Percentiles rank a stretch among this genome's conserved stretches.
Conservation (phyloP, 768 basidiomycete genomes). For the Pulveroboletus sp. region DNA sequence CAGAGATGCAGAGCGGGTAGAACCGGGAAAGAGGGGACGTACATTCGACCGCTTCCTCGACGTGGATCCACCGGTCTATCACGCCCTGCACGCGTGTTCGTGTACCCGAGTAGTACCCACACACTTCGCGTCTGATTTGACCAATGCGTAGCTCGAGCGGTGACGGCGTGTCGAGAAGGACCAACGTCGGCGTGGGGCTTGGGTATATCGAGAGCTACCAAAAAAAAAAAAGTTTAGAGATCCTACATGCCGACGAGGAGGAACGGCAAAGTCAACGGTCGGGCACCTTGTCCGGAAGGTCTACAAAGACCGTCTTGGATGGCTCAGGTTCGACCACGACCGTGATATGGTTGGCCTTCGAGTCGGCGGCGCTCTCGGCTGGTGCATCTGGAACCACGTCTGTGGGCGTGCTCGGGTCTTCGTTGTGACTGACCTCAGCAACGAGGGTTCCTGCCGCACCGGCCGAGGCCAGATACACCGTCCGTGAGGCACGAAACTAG, state of each 20-base stretch:
- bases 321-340: constrained; percentile 9
- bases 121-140: constrained; percentile 54
- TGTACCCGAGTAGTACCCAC: constrained; percentile 52
- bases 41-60: constrained; percentile 87
- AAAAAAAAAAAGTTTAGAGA: background rate
- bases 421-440: constrained; percentile 8
- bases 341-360: background rate
- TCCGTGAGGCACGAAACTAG: constrained; percentile 26
- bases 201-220: constrained; percentile 85
- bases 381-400: constrained; percentile 1
- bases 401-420: constrained; percentile 1
- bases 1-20: constrained; percentile 24
- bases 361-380: background rate
- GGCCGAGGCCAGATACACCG: constrained; percentile 16
- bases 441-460: constrained; percentile 15
- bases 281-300: constrained; percentile 26
- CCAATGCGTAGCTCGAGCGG: constrained; percentile 77
- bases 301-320: constrained; percentile 10
- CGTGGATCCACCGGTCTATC: constrained; percentile 77
- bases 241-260: background rate
- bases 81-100: constrained; percentile 64
- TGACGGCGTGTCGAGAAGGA: constrained; percentile 71
- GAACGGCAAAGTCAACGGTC: background rate
- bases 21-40: constrained; percentile 27
- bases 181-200: constrained; percentile 48